Conservation (phyloP, 2,329 filamentous ascomycete genomes). For the Fusarium humuli region DNA sequence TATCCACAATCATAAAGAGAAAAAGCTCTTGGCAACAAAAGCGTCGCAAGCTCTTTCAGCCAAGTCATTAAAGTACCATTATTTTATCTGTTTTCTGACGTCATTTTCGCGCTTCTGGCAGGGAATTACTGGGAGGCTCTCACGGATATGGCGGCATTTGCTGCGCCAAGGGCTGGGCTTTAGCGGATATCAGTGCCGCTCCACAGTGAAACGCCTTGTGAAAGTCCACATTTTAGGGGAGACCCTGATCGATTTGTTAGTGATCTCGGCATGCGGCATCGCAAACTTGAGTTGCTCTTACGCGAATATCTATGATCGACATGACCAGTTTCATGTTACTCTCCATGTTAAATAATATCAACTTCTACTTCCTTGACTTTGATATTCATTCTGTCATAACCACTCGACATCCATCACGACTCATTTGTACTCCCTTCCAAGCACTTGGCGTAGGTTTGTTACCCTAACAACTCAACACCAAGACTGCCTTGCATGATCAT, state of each 20-base stretch:
- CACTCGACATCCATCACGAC: not conserved
- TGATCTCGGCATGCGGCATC: conserved; percentile 38
- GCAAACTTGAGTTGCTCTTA: conserved; percentile 7
- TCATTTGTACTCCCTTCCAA: not conserved
- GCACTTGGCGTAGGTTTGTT: conserved; percentile 4
- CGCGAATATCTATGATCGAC: not conserved
- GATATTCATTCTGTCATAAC: not conserved
- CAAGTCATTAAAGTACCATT: conserved; percentile 23
- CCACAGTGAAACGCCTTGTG: conserved; percentile 11
- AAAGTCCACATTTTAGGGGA: conserved; percentile 7
- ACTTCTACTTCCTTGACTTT: not conserved
- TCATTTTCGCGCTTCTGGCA: conserved; percentile 28
- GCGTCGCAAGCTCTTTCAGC: conserved; percentile 39
- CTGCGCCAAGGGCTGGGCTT: conserved; percentile 36
- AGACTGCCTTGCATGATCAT: conserved; percentile 1
- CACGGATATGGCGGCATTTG: conserved; percentile 38
- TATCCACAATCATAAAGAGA: conserved; percentile 27
- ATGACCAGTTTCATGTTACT: not conserved
- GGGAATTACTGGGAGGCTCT: conserved; percentile 13
- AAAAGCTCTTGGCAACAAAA: conserved; percentile 31
- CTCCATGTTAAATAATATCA: not conserved
- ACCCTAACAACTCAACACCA: conserved; percentile 2
- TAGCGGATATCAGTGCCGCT: conserved; percentile 35
- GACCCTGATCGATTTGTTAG: conserved; percentile 31
- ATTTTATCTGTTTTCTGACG: conserved; percentile 36